A percentile compares a stretch with the other conserved stretches of the same genome.
Evolutionary conservation across 768 basidiomycete species (phyloP).

Genomic region (Russula brevipes): DNA sequence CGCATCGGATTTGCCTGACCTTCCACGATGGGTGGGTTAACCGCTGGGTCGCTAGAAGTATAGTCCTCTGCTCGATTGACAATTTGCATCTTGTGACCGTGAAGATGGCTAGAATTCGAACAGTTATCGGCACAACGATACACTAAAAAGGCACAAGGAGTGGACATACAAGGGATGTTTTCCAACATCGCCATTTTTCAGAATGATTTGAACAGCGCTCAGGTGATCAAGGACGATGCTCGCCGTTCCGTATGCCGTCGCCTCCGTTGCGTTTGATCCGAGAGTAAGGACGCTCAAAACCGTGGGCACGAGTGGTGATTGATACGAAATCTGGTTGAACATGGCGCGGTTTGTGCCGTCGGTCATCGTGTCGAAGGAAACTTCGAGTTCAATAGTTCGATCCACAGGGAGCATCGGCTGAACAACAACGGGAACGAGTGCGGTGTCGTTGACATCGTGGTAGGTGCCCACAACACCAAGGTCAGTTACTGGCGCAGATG

Average conservation of each 20-base stretch:
- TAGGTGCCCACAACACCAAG: conserved; percentile 53
- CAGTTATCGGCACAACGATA: neutral
- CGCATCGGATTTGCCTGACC: conserved; percentile 83
- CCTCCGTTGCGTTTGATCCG: conserved; percentile 63
- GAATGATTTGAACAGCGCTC: conserved; percentile 71
- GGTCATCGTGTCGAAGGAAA: conserved; percentile 76
- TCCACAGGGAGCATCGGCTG: conserved; percentile 49
- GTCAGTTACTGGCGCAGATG: conserved; percentile 47
- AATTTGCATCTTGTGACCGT: conserved; percentile 85
- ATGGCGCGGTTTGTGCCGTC: conserved; percentile 83
- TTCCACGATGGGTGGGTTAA: conserved; percentile 79
- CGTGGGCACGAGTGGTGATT: conserved; percentile 65
- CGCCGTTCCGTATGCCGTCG: conserved; percentile 70
- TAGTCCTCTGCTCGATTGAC: conserved; percentile 68
- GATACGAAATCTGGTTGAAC: conserved; percentile 67
- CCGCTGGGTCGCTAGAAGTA: conserved; percentile 60
- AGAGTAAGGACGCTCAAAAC: conserved; percentile 73
- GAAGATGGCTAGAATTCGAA: conserved; percentile 61
- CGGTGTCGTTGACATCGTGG: conserved; percentile 57
- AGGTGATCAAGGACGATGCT: conserved; percentile 71
- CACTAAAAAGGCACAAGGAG: conserved; percentile 14
- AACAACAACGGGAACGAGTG: conserved; percentile 56
- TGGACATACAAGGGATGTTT: conserved; percentile 77
- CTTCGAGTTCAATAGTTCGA: conserved; percentile 62
- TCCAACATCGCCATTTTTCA: conserved; percentile 66